Conservation (phyloP, 2,329 filamentous ascomycete genomes). For the Bipolaris gigantea region DNA sequence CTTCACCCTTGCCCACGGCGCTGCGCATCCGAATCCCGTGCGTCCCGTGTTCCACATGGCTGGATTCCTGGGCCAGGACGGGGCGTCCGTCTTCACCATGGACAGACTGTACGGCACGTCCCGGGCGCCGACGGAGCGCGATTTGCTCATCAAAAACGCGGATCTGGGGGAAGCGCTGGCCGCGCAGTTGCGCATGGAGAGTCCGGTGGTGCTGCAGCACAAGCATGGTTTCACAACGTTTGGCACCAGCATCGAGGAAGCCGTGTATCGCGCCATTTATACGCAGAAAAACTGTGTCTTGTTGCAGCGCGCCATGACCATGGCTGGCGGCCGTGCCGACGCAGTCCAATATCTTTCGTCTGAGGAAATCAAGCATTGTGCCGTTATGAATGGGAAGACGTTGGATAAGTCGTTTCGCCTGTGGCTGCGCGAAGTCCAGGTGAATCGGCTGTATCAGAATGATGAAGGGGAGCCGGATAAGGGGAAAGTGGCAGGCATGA, state of each 20-base stretch:
- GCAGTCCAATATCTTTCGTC: conserved; percentile 35
- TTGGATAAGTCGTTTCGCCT: conserved; percentile 46
- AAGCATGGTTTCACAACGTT: conserved; percentile 50
- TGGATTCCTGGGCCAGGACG: conserved; percentile 40
- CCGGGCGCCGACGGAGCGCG: conserved; percentile 1
- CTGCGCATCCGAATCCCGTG: conserved; percentile 14
- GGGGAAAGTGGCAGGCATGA: conserved; percentile 29
- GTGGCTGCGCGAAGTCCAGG: conserved; percentile 47
- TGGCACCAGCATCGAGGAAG: conserved; percentile 44
- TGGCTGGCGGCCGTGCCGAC: conserved; percentile 31
- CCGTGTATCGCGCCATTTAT: conserved; percentile 48
- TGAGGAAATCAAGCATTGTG: conserved; percentile 44
- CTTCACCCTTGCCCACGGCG: conserved; percentile 41
- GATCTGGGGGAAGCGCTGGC: conserved; percentile 30
- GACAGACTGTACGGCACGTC: conserved; percentile 20
- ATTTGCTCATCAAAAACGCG: conserved; percentile 35
- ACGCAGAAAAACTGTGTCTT: conserved; percentile 41
- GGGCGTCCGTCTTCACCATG: conserved; percentile 19
- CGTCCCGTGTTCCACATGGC: conserved; percentile 46
- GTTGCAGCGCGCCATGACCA: conserved; percentile 39
- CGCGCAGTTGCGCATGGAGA: conserved; percentile 10
- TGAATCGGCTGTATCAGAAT: conserved; percentile 42
- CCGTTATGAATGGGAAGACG: conserved; percentile 35
- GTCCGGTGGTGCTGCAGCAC: conserved; percentile 44
- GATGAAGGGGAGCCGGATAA: conserved; percentile 35